phyloP scores from a whole-genome alignment of 2,329 filamentous ascomycete species.

The Geosmithia morbida region DNA sequence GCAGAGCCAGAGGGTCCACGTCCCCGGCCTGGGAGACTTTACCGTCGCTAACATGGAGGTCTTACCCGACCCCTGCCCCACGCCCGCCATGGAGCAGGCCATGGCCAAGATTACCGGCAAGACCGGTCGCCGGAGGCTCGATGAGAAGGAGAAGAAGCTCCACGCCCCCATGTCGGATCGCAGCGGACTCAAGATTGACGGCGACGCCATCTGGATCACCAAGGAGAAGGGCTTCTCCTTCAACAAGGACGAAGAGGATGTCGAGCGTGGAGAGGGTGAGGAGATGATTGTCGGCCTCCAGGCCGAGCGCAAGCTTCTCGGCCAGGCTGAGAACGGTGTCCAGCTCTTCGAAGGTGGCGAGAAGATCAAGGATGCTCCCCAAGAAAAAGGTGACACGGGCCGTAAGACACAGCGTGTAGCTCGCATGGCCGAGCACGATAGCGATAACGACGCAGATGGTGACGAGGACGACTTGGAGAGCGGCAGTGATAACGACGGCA shows the following conservation, averaged over 20 bases:
- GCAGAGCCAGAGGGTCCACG: conserved; percentile 72
- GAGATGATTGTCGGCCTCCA: conserved; percentile 88
- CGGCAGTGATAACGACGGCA: conserved; percentile 37
- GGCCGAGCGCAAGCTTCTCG: conserved; percentile 65
- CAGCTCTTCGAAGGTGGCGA: conserved; percentile 73
- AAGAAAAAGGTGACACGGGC: conserved; percentile 38
- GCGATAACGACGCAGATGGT: conserved; percentile 40
- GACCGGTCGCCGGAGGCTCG: conserved; percentile 62
- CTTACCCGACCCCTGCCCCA: conserved; percentile 88
- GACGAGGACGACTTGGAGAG: conserved; percentile 35
- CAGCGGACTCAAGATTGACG: conserved; percentile 88
- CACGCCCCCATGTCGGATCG: conserved; percentile 98
- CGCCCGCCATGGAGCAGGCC: conserved; percentile 78
- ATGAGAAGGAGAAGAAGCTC: conserved; percentile 92
- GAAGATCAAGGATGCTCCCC: conserved; percentile 41
- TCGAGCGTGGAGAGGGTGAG: conserved; percentile 81
- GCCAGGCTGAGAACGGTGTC: conserved; percentile 68
- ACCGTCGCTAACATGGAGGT: conserved; percentile 72
- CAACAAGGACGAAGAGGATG: conserved; percentile 46
- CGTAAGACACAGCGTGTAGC: conserved; percentile 43
- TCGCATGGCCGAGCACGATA: conserved; percentile 45
- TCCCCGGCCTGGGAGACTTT: conserved; percentile 85
- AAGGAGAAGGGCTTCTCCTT: conserved; percentile 64
- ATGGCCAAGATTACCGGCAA: conserved; percentile 76
- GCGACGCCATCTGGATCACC: conserved; percentile 87